phyloP scores from a whole-genome alignment of 1,139 yeast species.

The Kluyveromyces sp. region DNA sequence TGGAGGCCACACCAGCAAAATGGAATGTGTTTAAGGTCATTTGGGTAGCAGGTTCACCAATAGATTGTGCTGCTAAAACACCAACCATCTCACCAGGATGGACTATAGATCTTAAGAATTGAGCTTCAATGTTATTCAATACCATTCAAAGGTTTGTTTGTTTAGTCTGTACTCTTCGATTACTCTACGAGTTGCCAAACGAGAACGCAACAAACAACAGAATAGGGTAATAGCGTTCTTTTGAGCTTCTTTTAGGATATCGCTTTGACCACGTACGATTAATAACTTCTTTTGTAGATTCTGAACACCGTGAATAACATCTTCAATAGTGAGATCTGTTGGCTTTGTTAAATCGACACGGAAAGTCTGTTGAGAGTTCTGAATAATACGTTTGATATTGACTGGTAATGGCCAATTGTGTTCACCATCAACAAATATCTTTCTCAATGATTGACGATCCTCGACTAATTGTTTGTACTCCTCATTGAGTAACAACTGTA shows the following conservation, averaged over 20 bases:
- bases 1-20: constrained; percentile 99
- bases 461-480: constrained; percentile 70
- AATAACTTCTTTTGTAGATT: constrained; percentile 57
- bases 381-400: constrained; percentile 90
- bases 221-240: constrained; percentile 83
- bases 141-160: constrained; percentile 88
- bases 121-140: constrained; percentile 85
- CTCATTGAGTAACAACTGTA: constrained; percentile 73
- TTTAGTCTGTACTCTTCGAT: constrained; percentile 84
- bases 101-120: constrained; percentile 85
- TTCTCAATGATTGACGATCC: constrained; percentile 77
- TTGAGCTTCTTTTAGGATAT: constrained; percentile 76
- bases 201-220: constrained; percentile 86
- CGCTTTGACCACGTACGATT: constrained; percentile 79
- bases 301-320: constrained; percentile 68
- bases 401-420: constrained; percentile 97
- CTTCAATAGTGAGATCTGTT: constrained; percentile 79
- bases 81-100: constrained; percentile 99
- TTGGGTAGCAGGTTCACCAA: constrained; percentile 99
- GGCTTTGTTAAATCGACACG: constrained; percentile 87
- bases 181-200: constrained; percentile 85
- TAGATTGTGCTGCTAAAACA: constrained; percentile 97
- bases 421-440: constrained; percentile 88
- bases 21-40: constrained; percentile 99
- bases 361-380: constrained; percentile 96